Evolutionary conservation across 129 eudicot species (phyloP).

Genomic region (Saussurea involucrata): DNA sequence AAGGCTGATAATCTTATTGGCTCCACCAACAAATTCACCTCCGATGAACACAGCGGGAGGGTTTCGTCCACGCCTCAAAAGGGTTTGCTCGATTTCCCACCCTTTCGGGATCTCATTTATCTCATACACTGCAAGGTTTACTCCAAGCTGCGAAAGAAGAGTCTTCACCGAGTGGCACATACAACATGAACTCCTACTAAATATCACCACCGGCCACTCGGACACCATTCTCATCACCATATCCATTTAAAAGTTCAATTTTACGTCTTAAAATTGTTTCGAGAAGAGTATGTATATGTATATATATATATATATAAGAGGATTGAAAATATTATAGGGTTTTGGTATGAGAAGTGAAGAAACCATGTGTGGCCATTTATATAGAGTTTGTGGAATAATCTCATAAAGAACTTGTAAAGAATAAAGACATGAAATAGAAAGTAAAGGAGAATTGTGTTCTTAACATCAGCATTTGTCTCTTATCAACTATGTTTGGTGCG

Average conservation of each 20-base stretch:
- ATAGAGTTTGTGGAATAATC: conserved; percentile 22
- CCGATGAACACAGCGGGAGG: conserved; percentile 57
- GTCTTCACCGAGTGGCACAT: conserved; percentile 45
- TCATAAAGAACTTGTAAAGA: conserved; percentile 3
- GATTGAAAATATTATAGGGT: not conserved
- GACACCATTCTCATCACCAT: conserved; percentile 39
- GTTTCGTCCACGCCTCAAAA: conserved; percentile 45
- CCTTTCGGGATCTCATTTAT: conserved; percentile 46
- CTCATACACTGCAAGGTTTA: conserved; percentile 43
- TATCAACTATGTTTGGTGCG: not conserved
- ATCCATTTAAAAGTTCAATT: conserved; percentile 32
- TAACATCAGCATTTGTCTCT: conserved; percentile 6
- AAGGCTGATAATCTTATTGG: conserved; percentile 62
- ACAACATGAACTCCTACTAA: conserved; percentile 52
- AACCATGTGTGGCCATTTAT: conserved; percentile 15
- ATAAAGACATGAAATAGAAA: conserved; percentile 8
- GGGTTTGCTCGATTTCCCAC: conserved; percentile 45
- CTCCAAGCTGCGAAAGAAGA: conserved; percentile 42
- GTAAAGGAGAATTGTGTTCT: conserved; percentile 27
- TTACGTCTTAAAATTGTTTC: not conserved
- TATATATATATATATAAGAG: not conserved
- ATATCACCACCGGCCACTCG: conserved; percentile 50
- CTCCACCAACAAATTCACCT: conserved; percentile 72
- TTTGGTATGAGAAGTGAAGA: conserved; percentile 14
- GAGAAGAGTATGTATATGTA: not conserved